Base-by-base conservation (phyloP, 176 grass and related monocot genomes). In the Pharus latifolius region DNA sequence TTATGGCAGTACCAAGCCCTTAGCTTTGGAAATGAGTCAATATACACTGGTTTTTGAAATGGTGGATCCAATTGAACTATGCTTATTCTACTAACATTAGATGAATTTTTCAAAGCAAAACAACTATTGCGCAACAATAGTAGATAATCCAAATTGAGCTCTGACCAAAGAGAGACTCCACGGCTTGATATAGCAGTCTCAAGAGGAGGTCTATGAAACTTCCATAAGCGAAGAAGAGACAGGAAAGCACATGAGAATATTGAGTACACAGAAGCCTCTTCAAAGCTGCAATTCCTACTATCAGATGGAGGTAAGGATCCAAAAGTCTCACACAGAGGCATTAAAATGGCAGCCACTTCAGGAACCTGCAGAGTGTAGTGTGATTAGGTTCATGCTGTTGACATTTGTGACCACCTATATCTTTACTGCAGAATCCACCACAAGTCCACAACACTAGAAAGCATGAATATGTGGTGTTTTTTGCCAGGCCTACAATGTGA, bases 191-290 rank as follows among this genome's bases (percentile, higher is more conserved):
- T 11, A 51, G 50, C 65, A 32, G 77, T 69, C 71, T 87, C 88
- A 13, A 67, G 48, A 60, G 80, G 84, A 1, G 80, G 60, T 57
- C 65, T 80, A 80, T 81, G 75, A 60, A 91, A 87, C 71, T 91
- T 84, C 88, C 88, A 91, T 27, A 87, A 66, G 16, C 76, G 80
- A 37, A 87, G 84, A 43, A 91, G 71, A 38, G 28, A 83, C 38
- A 91, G 60, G 46, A 91, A 91, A 61, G 80, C 88, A 73, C 72
- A 80, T 41, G 88, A 91, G 65, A 91, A 91, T 49, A 91, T 72
- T n/a, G 88, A 87, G 67, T 91, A 78, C 58, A 87, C 72, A 32
- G 88, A 87, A 44, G 66, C 70, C 47, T 87, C 67, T 46, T 84
- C 84, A 44, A 78, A 61, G 35, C 23, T 66, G 34, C 70, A 78